Conservation (phyloP, 148 eudicot genomes). For the Chenopodium berlandieri region DNA sequence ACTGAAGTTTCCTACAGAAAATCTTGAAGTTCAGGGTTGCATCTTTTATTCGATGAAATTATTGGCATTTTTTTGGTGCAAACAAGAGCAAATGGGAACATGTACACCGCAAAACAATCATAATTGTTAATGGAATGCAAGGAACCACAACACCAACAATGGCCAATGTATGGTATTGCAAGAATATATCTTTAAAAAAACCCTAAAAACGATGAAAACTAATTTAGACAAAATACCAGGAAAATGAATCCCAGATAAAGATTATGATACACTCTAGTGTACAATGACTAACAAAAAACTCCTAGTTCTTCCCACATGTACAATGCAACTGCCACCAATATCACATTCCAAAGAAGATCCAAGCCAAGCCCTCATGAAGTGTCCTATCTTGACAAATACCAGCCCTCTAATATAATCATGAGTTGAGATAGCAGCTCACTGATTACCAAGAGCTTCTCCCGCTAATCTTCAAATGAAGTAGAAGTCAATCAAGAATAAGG, state of each 20-base stretch:
- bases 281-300: background rate
- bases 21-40: background rate
- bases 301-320: slow-evolving; percentile 22
- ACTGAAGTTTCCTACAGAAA: no score
- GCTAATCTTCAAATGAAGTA: slow-evolving; percentile 11
- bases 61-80: background rate
- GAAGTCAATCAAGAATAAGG: background rate
- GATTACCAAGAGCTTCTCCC: slow-evolving; percentile 13
- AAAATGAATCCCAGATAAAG: background rate
- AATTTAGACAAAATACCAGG: background rate
- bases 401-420: slow-evolving; percentile 4
- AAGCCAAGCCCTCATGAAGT: background rate
- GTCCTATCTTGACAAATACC: background rate
- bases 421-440: background rate
- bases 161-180: background rate
- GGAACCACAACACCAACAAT: background rate
- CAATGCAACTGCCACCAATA: slow-evolving; percentile 13
- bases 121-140: background rate
- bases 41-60: background rate
- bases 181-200: background rate
- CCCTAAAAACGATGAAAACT: background rate
- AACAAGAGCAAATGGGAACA: background rate
- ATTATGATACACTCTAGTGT: slow-evolving; percentile 28
- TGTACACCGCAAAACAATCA: background rate
- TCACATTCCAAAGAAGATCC: background rate